Evolutionary conservation across 148 eudicot species (phyloP), one percentile per base, ranked within the genome.

Genomic region (Cornus kousa): DNA sequence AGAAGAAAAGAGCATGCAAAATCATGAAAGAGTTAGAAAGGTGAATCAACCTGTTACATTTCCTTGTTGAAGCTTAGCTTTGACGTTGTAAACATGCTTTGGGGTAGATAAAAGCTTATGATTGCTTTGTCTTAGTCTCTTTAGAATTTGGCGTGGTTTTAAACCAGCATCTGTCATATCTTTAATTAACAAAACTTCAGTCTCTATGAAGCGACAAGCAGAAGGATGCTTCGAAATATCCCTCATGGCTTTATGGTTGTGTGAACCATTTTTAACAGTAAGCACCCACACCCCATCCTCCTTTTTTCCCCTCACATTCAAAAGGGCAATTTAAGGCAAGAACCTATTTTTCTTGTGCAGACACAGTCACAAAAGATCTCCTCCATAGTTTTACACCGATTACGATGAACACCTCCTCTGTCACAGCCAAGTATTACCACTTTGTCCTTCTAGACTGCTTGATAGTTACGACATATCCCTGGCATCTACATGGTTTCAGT

Each of bases 381-480:
- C 24, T 85, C 90, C 53, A 80, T 62, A 24, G 72, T 55, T 57
- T 88, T 84, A 71, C 83, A 85, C 80, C 90, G 82, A 72, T 68
- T 78, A 57, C 89, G 82, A 84, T 86, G 72, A 28, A 28, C 28
- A 1, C 97, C 94, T 23, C 97, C 97, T 84, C 92, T 89, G 74
- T 92, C 94, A 84, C 97, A 90, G 55, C 90, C 88, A 81, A 92
- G 92, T 67, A 85, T 77, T 23, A 90, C 94, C 9, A 74, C 68
- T 83, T 70, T 89, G 69, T 90, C 97, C 82, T 86, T 92, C 74
- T 89, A 22, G 97, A 87, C 70, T 83, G 80, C 82, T 85, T 90
- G 53, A 92, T 92, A 37, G 86, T 92, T 43, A 92, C 92, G 71
- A 90, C 92, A 80, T 92, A 92, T 74, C 97, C 97, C 79, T 92